Conservation (phyloP, 1,284 basidiomycete species). For the Cryptococcus amylolentus region DNA sequence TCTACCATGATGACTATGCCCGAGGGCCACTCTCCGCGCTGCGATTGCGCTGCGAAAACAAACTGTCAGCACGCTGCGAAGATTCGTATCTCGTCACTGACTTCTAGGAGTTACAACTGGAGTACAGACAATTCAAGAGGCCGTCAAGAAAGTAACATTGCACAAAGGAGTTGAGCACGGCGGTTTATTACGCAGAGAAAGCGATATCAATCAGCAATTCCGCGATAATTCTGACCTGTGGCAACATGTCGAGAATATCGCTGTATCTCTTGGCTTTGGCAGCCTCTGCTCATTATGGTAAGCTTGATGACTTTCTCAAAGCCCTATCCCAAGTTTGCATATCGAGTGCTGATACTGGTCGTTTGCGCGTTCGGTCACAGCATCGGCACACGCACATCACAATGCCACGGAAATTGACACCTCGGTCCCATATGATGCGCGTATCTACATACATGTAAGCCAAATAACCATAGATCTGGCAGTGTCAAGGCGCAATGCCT, state of each 20-base stretch:
- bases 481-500: not conserved
- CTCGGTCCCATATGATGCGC: slow-evolving; percentile 66
- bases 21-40: too few relatives aligned
- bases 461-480: not conserved
- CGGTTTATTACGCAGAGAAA: too few relatives aligned
- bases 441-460: slow-evolving; percentile 67
- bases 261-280: not conserved
- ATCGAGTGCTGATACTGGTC: too few relatives aligned
- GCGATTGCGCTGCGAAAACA: too few relatives aligned
- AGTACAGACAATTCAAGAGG: too few relatives aligned
- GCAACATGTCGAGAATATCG: not conserved
- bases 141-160: too few relatives aligned
- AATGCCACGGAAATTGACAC: slow-evolving; percentile 63
- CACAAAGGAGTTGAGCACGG: too few relatives aligned
- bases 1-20: too few relatives aligned
- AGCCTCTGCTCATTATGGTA: not conserved
- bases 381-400: slow-evolving; percentile 54
- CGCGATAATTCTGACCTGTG: not conserved
- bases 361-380: slow-evolving; percentile 5
- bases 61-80: too few relatives aligned
- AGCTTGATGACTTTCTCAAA: not conserved
- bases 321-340: not conserved
- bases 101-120: too few relatives aligned
- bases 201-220: too few relatives aligned
- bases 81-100: too few relatives aligned